Evolutionary conservation across 2,329 filamentous ascomycete species (phyloP).

Genomic region (Graphilbum fragrans): DNA sequence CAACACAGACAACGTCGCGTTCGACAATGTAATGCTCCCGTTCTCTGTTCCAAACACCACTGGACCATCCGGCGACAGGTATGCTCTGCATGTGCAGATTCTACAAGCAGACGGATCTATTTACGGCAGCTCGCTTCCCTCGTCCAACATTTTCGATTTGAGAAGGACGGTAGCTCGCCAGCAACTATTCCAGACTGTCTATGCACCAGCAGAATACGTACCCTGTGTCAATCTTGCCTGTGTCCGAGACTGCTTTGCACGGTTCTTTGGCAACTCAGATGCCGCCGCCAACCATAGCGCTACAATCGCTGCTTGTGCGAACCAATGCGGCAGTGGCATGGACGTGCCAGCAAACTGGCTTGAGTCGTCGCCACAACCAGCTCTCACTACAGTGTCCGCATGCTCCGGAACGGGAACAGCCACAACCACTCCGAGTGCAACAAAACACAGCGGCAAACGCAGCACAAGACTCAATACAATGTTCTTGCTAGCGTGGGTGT

Average conservation of each 20-base stretch:
- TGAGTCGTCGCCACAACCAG: not conserved
- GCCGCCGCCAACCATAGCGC: not conserved
- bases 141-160: conserved; percentile 1
- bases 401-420: not conserved
- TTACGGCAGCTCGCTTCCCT: not conserved
- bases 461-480: not conserved
- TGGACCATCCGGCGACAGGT: not conserved
- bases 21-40: not conserved
- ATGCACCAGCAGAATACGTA: conserved; percentile 2
- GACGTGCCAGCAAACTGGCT: conserved; percentile 3
- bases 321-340: not conserved
- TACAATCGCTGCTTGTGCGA: conserved; percentile 1
- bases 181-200: conserved; percentile 1
- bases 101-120: conserved; percentile 2
- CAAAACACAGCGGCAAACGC: not conserved
- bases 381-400: conserved; percentile 1
- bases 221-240: conserved; percentile 1
- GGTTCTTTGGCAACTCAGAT: not conserved
- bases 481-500: not conserved
- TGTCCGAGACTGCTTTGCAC: conserved; percentile 2
- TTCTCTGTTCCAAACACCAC: conserved; percentile 1
- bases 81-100: conserved; percentile 1
- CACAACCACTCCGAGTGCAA: not conserved
- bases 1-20: not conserved
- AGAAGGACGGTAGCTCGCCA: not conserved